These are phyloP conservation scores for Nakazawaea ishiwadae DNA, from an alignment of 805 yeast genomes.

Conservation along the genomic window DNA sequence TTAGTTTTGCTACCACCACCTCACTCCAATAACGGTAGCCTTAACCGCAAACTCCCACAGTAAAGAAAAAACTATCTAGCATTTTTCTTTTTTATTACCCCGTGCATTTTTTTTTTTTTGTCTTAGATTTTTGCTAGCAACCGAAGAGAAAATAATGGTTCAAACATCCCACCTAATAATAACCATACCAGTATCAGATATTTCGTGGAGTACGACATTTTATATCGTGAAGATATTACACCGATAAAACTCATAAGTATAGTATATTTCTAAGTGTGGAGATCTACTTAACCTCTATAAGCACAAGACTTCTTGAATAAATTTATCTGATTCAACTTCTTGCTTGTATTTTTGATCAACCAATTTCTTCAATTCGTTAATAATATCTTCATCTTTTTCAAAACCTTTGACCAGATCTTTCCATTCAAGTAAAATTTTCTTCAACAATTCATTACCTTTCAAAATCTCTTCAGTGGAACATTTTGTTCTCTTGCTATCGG, in stretches of 20 bases:
- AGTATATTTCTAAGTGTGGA: neutral
- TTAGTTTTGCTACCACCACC: no score
- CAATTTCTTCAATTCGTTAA: constrained; percentile 12
- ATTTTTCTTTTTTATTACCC: neutral
- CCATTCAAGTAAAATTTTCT: constrained; percentile 51
- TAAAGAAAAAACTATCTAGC: no score
- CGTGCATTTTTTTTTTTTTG: no score
- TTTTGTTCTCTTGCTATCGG: constrained; percentile 44
- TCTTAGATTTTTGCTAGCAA: no score
- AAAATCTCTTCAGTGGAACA: constrained; percentile 48
- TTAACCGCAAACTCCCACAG: no score
- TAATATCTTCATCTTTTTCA: constrained; percentile 18
- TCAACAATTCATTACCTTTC: constrained; percentile 50
- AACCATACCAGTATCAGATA: no score
- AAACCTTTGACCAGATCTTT: constrained; percentile 33
- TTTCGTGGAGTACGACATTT: no score
- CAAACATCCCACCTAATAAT: no score
- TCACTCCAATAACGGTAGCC: no score
- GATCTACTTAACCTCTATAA: constrained; percentile 17
- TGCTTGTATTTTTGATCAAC: constrained; percentile 22
- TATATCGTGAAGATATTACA: no score
- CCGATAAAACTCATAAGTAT: no score
- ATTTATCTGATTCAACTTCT: constrained; percentile 29
- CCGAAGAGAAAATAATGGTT: no score
- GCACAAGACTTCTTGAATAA: constrained; percentile 40